Conservation (phyloP, 2,329 filamentous ascomycete species). For the Fusarium torreyae region DNA sequence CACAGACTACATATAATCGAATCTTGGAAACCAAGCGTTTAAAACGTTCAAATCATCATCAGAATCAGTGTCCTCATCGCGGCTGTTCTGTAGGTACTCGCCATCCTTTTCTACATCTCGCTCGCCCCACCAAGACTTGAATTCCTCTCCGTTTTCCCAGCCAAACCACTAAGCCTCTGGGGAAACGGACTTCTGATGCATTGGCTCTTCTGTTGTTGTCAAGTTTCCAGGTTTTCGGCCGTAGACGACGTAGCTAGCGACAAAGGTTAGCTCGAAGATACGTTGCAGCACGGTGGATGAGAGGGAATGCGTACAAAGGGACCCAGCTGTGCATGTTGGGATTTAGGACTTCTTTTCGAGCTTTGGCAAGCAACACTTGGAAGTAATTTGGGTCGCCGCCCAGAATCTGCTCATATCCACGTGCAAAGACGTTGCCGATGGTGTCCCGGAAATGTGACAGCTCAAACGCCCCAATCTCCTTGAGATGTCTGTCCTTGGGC, state of each 20-base stretch:
- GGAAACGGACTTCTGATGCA: constrained; percentile 1
- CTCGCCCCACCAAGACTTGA: not conserved
- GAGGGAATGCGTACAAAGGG: constrained; percentile 37
- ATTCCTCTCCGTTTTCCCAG: not conserved
- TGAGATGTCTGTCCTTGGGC: constrained; percentile 51
- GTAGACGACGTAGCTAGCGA: constrained; percentile 30
- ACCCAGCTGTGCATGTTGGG: constrained; percentile 47
- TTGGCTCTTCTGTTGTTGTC: not conserved
- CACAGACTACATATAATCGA: not conserved
- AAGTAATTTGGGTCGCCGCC: constrained; percentile 44
- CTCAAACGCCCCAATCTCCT: constrained; percentile 50
- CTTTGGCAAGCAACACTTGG: constrained; percentile 41
- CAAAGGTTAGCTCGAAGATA: not conserved
- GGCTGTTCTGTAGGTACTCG: not conserved
- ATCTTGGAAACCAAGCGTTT: not conserved
- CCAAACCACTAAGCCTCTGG: not conserved
- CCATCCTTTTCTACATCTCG: not conserved
- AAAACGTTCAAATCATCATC: not conserved
- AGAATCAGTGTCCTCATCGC: not conserved
- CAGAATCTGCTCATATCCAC: constrained; percentile 46
- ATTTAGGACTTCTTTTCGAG: constrained; percentile 41
- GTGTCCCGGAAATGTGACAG: constrained; percentile 46
- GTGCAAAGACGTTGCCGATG: constrained; percentile 42
- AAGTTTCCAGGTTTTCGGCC: constrained; percentile 18
- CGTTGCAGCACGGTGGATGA: not conserved